These are phyloP conservation scores for Porosira glacialis DNA, from an alignment of 352 stramenopile species.

Conservation along the genomic window DNA sequence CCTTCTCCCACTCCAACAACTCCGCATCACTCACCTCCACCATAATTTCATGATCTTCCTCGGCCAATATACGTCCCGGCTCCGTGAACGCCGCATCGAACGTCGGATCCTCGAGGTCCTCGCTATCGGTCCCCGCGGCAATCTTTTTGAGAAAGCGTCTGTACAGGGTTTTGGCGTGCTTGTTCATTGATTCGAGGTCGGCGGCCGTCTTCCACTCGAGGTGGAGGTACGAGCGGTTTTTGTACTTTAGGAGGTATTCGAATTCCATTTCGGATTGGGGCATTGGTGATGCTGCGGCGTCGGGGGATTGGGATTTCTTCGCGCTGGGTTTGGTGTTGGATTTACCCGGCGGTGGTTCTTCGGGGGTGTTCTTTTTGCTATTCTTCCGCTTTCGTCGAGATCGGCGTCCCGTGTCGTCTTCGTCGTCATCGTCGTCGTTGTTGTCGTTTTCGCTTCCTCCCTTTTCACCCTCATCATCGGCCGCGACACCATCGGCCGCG, in stretches of 20 bases:
- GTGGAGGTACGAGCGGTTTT: conserved; percentile 82
- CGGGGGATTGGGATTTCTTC: background rate
- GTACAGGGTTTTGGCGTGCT: conserved; percentile 77
- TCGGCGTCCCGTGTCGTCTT: background rate
- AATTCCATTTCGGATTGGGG: conserved; percentile 76
- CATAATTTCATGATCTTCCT: conserved; percentile 79
- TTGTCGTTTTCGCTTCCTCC: conserved; percentile 24
- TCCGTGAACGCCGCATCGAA: conserved; percentile 75
- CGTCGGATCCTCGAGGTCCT: conserved; percentile 79
- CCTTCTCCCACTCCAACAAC: conserved; percentile 78
- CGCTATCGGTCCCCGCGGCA: conserved; percentile 62
- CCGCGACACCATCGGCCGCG: background rate
- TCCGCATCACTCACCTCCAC: conserved; percentile 78
- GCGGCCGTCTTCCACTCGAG: conserved; percentile 79
- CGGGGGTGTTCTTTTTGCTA: conserved; percentile 13
- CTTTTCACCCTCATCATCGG: conserved; percentile 10
- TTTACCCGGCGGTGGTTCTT: too few species aligned
- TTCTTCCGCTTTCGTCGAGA: conserved; percentile 6
- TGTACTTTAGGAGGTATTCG: conserved; percentile 86
- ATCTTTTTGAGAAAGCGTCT: conserved; percentile 82
- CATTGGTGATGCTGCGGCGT: conserved; percentile 7
- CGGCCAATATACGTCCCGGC: conserved; percentile 74
- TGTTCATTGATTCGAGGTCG: conserved; percentile 82
- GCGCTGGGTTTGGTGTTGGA: too few species aligned
- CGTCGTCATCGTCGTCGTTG: conserved; percentile 36